phyloP scores from a whole-genome alignment of 306 rosid genomes.

The Luffa acutangula region DNA sequence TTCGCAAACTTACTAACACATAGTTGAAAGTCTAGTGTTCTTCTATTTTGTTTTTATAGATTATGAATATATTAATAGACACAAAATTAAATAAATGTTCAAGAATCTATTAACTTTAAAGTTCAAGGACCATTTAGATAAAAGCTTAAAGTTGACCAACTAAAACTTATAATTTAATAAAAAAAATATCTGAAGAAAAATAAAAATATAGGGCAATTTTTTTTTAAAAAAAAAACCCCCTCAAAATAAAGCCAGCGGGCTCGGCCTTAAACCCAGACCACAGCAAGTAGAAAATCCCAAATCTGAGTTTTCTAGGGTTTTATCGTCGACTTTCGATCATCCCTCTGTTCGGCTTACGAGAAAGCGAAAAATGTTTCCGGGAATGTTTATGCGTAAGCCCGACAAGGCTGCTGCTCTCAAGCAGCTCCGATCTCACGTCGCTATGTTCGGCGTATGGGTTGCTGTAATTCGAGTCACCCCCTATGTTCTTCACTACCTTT shows the following conservation, averaged over 20 bases:
- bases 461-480: conserved; percentile 72
- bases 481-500: conserved; percentile 58
- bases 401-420: conserved; percentile 74
- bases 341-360: neutral
- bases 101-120: too few species aligned
- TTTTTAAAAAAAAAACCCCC: too few species aligned
- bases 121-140: too few species aligned
- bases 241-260: neutral
- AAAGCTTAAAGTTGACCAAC: too few species aligned
- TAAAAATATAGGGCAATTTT: too few species aligned
- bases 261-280: neutral
- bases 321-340: neutral
- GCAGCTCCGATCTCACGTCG: conserved; percentile 73
- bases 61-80: too few species aligned
- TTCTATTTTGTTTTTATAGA: too few species aligned
- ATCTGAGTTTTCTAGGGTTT: neutral
- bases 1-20: too few species aligned
- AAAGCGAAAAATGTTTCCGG: conserved; percentile 54
- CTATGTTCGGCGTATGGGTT: conserved; percentile 84
- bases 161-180: too few species aligned
- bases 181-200: too few species aligned
- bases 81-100: too few species aligned
- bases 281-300: neutral
- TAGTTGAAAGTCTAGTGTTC: too few species aligned
- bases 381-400: conserved; percentile 91